Evolutionary conservation across 2,329 filamentous ascomycete genomes (phyloP), one percentile per base, ranked within the genome.

Genomic region (Colletotrichum noveboracense): DNA sequence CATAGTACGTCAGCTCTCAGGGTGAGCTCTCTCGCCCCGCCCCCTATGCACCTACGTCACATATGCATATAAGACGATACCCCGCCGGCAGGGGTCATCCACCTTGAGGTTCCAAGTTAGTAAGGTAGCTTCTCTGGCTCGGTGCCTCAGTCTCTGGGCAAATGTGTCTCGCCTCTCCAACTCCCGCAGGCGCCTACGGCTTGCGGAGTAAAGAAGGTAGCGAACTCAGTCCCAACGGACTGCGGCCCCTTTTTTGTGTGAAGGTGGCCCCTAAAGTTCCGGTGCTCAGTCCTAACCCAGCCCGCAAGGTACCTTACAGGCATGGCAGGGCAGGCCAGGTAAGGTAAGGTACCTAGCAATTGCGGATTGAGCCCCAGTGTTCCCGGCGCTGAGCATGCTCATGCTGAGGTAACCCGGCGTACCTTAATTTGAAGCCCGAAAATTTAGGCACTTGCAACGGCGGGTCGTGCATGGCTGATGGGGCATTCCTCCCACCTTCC

Each of bases 401-500:
- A 52, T 52, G 74, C 70, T 76, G 74, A 69, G 64, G 74, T 76
- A 74, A 65, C 64, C 36, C 38, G 48, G 36, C n/a, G 65, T 65
- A 73, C 62, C 70, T 69, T 66, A 66, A 76, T 69, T 76, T 76
- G 70, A 60, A 28, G 74, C 74, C 74, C 65, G 56, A 76, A 69
- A 55, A 48, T 60, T 74, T 65, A 76, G 74, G 74, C 74, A 76
- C 70, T 74, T 36, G 21, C 18, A 74, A 61, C 65, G 74, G 74
- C 70, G 70, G 70, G 70, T 76, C 70, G 32, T 68, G 65, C 65
- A 74, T 74, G 66, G 16, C 32, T 16, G n/a, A 71, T 71, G 60
- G 74, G 74, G 56, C 74, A 68, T 74, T 73, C 55, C 70, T 73
- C 68, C 70, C 73, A 73, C 73, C 70, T 74, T 74, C 74, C 70